Evolutionary conservation across 1,284 basidiomycete species (phyloP), one percentile per base, ranked within the genome.

Genomic region (Ceratobasidium sp.): DNA sequence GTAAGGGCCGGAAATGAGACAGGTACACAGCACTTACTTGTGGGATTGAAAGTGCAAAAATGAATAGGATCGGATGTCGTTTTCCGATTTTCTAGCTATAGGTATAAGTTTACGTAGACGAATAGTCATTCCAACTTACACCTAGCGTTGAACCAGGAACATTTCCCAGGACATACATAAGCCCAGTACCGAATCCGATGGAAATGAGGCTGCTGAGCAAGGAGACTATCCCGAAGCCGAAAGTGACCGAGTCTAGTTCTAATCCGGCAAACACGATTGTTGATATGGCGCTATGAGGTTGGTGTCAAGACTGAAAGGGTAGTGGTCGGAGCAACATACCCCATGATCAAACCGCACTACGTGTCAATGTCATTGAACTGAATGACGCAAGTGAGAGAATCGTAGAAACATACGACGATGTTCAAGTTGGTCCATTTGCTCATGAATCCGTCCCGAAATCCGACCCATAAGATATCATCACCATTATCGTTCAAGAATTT

Each of bases 311-410:
- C 39, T 57, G 50, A 14, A 14, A 14, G 10, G n/a, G 26, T n/a
- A n/a, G 14, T 28, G 12, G 36, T 36, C 16, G 16, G 16, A 26
- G 28, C 18, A 21, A 1, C 59, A 9, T 45, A 73, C 73, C 73
- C 73, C 59, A 74, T 70, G 28, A 74, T 74, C 67, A 74, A 74
- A 64, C 73, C 73, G 21, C 65, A 71, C 73, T 74, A 28, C 10
- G 12, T 32, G 45, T 16, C 43, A 53, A n/a, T 34, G 32, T 34
- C 18, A 34, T 8, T 41, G 28, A 5, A 23, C 16, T 34, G 14
- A 14, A 50, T 23, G 50, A 41, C 18, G 16, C 18, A 28, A 3
- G 18, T n/a, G n/a, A n/a, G n/a, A n/a, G 23, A 28, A 39, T 14
- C 14, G 36, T 12, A 45, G 14, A 26, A 10, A 70, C 72, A 28